Evolutionary conservation across 768 basidiomycete species (phyloP).

Genomic region (Lepiota brunneoincarnata): DNA sequence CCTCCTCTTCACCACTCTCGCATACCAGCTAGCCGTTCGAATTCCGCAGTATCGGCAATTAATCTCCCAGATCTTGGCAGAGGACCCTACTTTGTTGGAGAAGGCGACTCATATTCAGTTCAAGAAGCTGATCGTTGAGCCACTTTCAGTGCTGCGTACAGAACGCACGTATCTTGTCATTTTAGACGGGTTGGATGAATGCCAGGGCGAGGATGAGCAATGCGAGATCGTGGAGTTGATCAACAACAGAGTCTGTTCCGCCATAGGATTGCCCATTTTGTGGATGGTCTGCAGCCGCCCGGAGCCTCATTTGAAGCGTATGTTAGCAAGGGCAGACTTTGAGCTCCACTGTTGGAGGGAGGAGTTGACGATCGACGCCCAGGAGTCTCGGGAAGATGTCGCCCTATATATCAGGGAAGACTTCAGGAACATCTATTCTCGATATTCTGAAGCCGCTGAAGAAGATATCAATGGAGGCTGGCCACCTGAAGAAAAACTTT

Average conservation of each 20-base stretch:
- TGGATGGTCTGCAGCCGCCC: constrained; percentile 2
- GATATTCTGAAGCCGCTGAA: too few relatives aligned
- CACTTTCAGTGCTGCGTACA: neutral
- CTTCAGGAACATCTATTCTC: too few relatives aligned
- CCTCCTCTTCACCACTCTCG: constrained; percentile 12
- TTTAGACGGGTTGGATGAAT: constrained; percentile 21
- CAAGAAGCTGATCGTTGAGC: constrained; percentile 11
- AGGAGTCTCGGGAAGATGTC: too few relatives aligned
- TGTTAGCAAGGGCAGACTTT: neutral
- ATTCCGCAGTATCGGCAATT: neutral
- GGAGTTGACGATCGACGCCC: neutral
- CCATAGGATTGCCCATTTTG: neutral
- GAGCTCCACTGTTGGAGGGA: neutral
- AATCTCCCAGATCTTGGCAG: neutral
- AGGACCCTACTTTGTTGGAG: constrained; percentile 9
- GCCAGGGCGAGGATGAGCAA: constrained; percentile 8
- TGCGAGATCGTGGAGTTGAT: constrained; percentile 7
- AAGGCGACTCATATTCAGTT: constrained; percentile 7
- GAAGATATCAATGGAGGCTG: too few relatives aligned
- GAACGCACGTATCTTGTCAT: constrained; percentile 7
- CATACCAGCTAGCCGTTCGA: constrained; percentile 11
- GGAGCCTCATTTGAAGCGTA: neutral
- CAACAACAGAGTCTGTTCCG: neutral
- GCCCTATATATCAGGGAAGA: too few relatives aligned
- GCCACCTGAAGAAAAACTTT: neutral